Conservation (phyloP, 441 rosid genomes). For the Dalechampia spathulata region DNA sequence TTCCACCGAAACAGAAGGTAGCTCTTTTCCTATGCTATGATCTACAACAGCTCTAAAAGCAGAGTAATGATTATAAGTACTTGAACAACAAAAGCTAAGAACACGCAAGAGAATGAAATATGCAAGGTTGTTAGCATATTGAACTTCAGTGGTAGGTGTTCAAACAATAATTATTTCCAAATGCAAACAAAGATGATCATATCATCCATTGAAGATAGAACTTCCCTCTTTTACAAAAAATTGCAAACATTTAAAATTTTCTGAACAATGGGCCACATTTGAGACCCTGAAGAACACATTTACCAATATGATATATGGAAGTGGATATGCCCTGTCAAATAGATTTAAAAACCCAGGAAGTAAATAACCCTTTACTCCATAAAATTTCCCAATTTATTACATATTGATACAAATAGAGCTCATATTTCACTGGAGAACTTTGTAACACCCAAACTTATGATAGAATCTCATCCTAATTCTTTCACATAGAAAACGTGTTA, state of each 20-base stretch:
- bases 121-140: background rate
- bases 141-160: background rate
- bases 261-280: too few relatives aligned
- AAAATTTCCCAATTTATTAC: background rate
- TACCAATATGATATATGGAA: too few relatives aligned
- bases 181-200: background rate
- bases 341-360: too few relatives aligned
- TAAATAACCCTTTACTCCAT: background rate
- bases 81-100: conserved; percentile 7
- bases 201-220: background rate
- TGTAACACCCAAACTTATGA: background rate
- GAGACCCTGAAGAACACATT: too few relatives aligned
- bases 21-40: conserved; percentile 76
- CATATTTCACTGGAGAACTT: background rate
- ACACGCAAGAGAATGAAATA: conserved; percentile 10
- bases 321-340: too few relatives aligned
- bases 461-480: background rate
- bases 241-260: background rate
- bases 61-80: conserved; percentile 11
- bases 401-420: background rate
- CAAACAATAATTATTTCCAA: background rate
- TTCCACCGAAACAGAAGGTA: conserved; percentile 75
- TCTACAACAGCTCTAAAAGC: conserved; percentile 89
- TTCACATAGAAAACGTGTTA: background rate
- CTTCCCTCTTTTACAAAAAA: background rate